Evolutionary conservation across 352 stramenopile species (phyloP), one percentile per base, ranked within the genome.

Genomic region (Pythium grandisporangium): DNA sequence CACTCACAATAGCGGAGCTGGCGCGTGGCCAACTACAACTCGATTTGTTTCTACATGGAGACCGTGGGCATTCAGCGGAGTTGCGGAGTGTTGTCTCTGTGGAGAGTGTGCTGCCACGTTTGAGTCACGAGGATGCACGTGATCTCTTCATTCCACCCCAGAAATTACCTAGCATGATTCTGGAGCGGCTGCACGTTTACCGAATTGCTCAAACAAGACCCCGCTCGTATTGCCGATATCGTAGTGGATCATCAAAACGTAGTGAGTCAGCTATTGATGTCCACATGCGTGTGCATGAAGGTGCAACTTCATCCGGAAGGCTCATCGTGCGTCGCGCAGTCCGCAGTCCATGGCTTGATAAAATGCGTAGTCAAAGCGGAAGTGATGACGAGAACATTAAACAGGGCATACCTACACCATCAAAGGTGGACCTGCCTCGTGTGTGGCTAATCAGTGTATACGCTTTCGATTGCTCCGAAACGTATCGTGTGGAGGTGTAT

Each of bases 131-230:
- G 8, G 47, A 61, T 30, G 50, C 68, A 6, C 49, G 39, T 2
- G 34, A 45, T n/a, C 20, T 58, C 1, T 70, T 75, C 19, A 42
- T 85, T 14, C 30, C 48, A 13, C 56, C 63, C 1, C 21, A 55
- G 16, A 27, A 36, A 1, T 45, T 85, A 6, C 61, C 73, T 4
- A 30, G 23, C 1, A 44, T 86, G 10, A 46, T 89, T 11, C 66
- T 89, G 23, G 71, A 86, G 44, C 66, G 76, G 5, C 38, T 89
- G 11, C 70, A 73, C 45, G 37, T 89, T 4, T 86, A 67, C 42
- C 55, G 59, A 4, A 20, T 33, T 4, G 19, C 10, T 1, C 53
- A 30, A 23, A 37, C 48, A 10, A 22, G 14, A n/a, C 19, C 8
- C 12, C 7, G 10, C 6, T 42, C 36, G 10, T 42, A 16, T 16